Percentiles rank a stretch among this genome's conserved stretches.
Conservation (phyloP, 257 asterid species). For the Solanum lignicaule region DNA sequence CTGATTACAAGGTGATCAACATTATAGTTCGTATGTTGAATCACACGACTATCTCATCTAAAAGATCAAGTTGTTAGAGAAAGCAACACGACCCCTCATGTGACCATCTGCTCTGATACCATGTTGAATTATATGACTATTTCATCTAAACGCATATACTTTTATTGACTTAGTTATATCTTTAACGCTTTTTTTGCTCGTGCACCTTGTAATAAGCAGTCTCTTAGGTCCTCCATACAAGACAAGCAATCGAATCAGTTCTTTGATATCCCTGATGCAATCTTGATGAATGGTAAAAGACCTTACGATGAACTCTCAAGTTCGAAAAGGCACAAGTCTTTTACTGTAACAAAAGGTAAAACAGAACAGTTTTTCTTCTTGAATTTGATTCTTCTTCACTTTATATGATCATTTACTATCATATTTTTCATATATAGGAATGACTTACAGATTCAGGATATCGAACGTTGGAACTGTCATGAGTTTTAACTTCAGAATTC, state of each 20-base stretch:
- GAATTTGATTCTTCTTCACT: neutral
- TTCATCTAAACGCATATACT: neutral
- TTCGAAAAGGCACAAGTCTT: constrained; percentile 18
- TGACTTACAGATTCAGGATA: constrained; percentile 46
- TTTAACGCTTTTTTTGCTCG: neutral
- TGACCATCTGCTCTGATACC: neutral
- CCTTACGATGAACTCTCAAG: constrained; percentile 18
- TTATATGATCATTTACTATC: neutral
- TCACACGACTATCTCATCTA: neutral
- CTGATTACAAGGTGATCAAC: constrained; percentile 15
- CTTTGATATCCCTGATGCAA: constrained; percentile 10
- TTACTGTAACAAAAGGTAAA: constrained; percentile 41
- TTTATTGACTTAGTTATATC: neutral
- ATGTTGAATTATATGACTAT: neutral
- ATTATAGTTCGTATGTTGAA: neutral
- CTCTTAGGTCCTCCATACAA: neutral
- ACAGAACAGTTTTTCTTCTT: neutral
- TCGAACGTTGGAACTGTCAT: constrained; percentile 47
- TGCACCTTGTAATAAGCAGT: neutral
- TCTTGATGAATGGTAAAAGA: constrained; percentile 68
- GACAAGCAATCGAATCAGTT: neutral
- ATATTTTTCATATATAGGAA: constrained; percentile 16
- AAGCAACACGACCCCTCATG: neutral
- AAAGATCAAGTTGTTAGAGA: neutral
- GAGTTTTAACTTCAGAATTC: constrained; percentile 59